Percentiles rank a stretch among this genome's conserved stretches.
phyloP scores from a whole-genome alignment of 1,284 basidiomycete species.

The Pseudozyma sp. region DNA sequence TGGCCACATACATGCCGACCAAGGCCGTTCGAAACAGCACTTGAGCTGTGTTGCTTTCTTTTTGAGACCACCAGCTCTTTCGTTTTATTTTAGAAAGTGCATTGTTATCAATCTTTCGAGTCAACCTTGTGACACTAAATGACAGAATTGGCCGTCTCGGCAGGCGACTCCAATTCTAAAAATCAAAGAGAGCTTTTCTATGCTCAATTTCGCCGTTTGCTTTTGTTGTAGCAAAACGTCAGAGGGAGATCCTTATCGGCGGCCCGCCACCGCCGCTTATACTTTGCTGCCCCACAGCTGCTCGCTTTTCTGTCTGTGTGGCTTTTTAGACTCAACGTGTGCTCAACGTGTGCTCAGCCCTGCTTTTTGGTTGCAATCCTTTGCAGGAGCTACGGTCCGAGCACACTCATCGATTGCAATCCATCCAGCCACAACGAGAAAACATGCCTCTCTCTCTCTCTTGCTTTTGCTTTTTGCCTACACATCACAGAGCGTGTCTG shows the following conservation, averaged over 20 bases:
- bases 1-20: slow-evolving; percentile 9
- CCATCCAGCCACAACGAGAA: not conserved
- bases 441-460: not conserved
- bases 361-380: not conserved
- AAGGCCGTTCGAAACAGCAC: slow-evolving; percentile 6
- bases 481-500: not conserved
- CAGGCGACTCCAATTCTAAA: slow-evolving; percentile 1
- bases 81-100: not conserved
- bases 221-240: slow-evolving; percentile 1
- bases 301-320: no score
- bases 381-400: slow-evolving; percentile 7
- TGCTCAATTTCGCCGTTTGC: not conserved
- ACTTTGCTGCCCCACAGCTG: not conserved
- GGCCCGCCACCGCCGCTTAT: slow-evolving; percentile 25
- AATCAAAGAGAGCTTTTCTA: slow-evolving; percentile 4
- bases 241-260: slow-evolving; percentile 31
- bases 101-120: not conserved
- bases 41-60: not conserved
- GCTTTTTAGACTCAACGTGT: not conserved
- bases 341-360: not conserved
- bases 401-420: not conserved
- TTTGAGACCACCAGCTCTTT: not conserved
- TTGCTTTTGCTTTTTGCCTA: not conserved
- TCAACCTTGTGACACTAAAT: slow-evolving; percentile 3
- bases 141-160: slow-evolving; percentile 30